phyloP scores from a whole-genome alignment of 2,329 filamentous ascomycete species.

The Fusarium sp. region DNA sequence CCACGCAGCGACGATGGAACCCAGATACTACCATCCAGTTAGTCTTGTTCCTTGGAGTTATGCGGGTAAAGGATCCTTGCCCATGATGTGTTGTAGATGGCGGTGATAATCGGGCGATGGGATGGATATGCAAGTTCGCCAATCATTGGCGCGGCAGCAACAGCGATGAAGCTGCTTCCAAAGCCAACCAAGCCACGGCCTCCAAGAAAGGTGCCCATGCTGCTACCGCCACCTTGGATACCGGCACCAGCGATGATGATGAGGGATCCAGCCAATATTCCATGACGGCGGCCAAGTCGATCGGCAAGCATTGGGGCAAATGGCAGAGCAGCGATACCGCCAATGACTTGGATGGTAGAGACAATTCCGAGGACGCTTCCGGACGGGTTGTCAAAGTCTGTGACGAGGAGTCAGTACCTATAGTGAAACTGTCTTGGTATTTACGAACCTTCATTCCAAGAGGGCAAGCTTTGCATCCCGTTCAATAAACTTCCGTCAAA shows the following conservation, averaged over 20 bases:
- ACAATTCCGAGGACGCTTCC: slow-evolving; percentile 46
- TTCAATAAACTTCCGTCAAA: slow-evolving; percentile 53
- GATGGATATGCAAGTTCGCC: slow-evolving; percentile 49
- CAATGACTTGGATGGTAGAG: slow-evolving; percentile 46
- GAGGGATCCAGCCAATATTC: slow-evolving; percentile 4
- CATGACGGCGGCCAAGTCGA: slow-evolving; percentile 46
- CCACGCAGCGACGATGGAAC: slow-evolving; percentile 43
- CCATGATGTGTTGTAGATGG: slow-evolving; percentile 60
- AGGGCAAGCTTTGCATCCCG: slow-evolving; percentile 51
- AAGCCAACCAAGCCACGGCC: slow-evolving; percentile 48
- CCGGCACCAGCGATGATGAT: slow-evolving; percentile 39
- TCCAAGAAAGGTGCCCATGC: slow-evolving; percentile 45
- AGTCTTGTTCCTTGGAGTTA: neutral
- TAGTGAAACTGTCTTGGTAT: fast-evolving
- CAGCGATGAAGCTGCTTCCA: slow-evolving; percentile 42
- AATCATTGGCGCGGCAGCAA: slow-evolving; percentile 47
- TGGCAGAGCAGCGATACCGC: slow-evolving; percentile 48
- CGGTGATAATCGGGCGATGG: slow-evolving; percentile 52
- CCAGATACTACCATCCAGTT: slow-evolving; percentile 49
- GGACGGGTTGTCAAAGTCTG: slow-evolving; percentile 48
- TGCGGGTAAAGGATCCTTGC: neutral
- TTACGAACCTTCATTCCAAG: slow-evolving; percentile 48
- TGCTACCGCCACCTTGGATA: slow-evolving; percentile 42
- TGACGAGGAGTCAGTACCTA: neutral
- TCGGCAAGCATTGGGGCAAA: slow-evolving; percentile 51